phyloP scores from a whole-genome alignment of 139 green algal genomes.

The Tetradesmus obliquus region DNA sequence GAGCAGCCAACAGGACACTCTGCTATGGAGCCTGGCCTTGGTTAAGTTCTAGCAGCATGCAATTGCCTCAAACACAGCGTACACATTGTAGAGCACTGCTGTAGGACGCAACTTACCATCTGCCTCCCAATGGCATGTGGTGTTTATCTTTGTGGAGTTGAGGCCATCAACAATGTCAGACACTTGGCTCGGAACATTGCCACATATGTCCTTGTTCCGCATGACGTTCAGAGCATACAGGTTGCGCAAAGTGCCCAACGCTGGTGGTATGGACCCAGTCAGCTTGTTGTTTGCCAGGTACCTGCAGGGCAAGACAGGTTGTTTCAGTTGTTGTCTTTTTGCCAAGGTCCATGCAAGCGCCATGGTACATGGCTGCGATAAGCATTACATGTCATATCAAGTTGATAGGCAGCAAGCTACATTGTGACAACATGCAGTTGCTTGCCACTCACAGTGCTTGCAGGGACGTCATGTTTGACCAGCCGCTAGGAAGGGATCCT shows the following conservation, averaged over 20 bases:
- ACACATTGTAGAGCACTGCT: background rate
- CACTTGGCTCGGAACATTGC: background rate
- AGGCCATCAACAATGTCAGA: background rate
- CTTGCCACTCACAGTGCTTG: slow-evolving; percentile 22
- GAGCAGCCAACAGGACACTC: background rate
- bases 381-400: too few relatives aligned
- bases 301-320: background rate
- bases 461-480: slow-evolving; percentile 36
- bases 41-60: background rate
- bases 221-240: slow-evolving; percentile 14
- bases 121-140: background rate
- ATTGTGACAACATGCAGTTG: background rate
- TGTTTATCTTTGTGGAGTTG: slow-evolving; percentile 2
- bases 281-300: slow-evolving; percentile 7
- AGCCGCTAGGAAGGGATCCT: slow-evolving; percentile 1
- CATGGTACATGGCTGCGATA: too few relatives aligned
- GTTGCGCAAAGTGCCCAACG: background rate
- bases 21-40: background rate
- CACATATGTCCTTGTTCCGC: slow-evolving; percentile 3
- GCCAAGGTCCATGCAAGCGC: too few relatives aligned
- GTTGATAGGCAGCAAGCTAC: background rate
- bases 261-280: slow-evolving; percentile 19
- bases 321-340: background rate
- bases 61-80: background rate
- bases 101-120: slow-evolving; percentile 9